Base-by-base conservation (phyloP, 345 rosid genomes). In the Ceriops decandra region DNA sequence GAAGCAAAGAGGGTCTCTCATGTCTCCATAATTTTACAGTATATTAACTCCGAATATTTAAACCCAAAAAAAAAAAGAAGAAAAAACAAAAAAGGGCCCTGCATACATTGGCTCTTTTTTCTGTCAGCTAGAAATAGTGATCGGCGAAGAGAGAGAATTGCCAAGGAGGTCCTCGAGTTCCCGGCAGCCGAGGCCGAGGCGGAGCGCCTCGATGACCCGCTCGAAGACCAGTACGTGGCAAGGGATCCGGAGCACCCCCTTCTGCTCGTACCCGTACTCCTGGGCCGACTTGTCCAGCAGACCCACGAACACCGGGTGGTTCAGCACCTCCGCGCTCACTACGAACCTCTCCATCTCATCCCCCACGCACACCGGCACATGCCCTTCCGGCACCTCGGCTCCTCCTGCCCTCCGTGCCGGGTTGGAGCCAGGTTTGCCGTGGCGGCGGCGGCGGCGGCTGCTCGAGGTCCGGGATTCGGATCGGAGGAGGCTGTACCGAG, bases 341-440 rank as follows among this genome's bases (percentile, higher is more conserved):
- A 85, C 79, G 78, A 95, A 95, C 80, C 95, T 79, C 81, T 90
- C 96, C 96, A 88, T 88, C 82, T 90, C 97, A 42, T 88, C 97
- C 1, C 99, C 99, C 19, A 95, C 99, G 79, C 81, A 89, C 6
- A 95, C 91, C 60, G 98, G 96, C 1, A 95, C 85, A 82, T 89
- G 85, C 3, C 99, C 99, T 32, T 82, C 81, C 5, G 98, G 97
- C 27, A 90, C 97, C 0, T 62, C 69, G 19, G 59, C 79, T 15
- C 76, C 63, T 1, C 62, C 27, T 7, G 77, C 66, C 15, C 86
- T 76, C 49, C 84, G 21, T 17, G 73, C 79, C 47, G 64, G 7
- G 67, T 60, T 52, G 0, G 79, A 42, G 5, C 49, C 49, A 42
- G 49, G 49, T 0, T 42, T 42, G 5, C 49, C 58, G 56, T 17